Evolutionary conservation across 2,329 filamentous ascomycete genomes (phyloP).

Genomic region (Pyrenophora tritici-repentis): DNA sequence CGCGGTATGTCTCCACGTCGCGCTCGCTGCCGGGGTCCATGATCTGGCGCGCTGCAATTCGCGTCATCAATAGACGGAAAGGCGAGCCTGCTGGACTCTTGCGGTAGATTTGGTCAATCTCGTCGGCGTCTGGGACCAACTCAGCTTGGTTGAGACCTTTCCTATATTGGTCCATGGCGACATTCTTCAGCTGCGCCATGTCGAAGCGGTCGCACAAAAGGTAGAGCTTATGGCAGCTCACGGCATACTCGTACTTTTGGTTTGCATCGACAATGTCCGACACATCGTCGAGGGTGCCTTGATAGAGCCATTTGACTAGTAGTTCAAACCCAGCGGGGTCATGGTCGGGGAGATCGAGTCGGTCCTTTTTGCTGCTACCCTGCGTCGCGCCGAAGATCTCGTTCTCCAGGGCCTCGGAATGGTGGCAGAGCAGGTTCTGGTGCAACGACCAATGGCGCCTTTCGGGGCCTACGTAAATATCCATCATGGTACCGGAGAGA

Average conservation of each 20-base stretch:
- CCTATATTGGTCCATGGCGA: conserved; percentile 61
- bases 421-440: conserved; percentile 58
- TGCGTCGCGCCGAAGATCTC: conserved; percentile 48
- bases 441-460: conserved; percentile 58
- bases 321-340: conserved; percentile 59
- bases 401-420: conserved; percentile 53
- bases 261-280: conserved; percentile 51
- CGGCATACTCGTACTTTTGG: conserved; percentile 60
- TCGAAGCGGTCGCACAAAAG: conserved; percentile 58
- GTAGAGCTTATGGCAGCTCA: conserved; percentile 59
- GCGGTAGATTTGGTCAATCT: conserved; percentile 60
- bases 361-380: conserved; percentile 41
- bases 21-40: conserved; percentile 60
- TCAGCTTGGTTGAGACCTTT: conserved; percentile 56
- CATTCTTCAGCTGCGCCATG: conserved; percentile 57
- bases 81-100: conserved; percentile 52
- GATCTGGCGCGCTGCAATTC: conserved; percentile 61
- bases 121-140: conserved; percentile 59
- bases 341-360: conserved; percentile 55
- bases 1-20: conserved; percentile 56
- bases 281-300: conserved; percentile 58
- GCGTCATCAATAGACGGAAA: conserved; percentile 57
- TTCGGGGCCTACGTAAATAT: conserved; percentile 56
- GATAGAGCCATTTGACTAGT: conserved; percentile 62
- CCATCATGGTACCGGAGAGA: conserved; percentile 58